Conservation (phyloP, 495 filamentous ascomycete genomes). For the Lichenothelia convexa region DNA sequence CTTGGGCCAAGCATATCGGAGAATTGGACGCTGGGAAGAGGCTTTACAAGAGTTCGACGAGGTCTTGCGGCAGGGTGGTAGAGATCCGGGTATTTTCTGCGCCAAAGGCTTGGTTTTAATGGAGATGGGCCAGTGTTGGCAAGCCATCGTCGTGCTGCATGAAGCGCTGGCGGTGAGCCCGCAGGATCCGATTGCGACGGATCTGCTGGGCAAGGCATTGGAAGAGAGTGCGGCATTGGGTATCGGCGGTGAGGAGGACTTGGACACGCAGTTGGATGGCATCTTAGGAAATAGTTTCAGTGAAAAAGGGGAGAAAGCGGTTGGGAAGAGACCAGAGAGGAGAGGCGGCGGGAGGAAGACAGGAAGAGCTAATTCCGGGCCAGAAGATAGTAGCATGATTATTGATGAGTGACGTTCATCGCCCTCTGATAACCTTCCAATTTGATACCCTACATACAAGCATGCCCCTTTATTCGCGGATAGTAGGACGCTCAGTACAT, state of each 20-base stretch:
- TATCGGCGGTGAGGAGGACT: neutral
- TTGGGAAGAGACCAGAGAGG: too few species aligned
- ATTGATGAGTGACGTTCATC: too few species aligned
- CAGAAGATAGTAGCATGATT: too few species aligned
- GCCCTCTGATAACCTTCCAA: too few species aligned
- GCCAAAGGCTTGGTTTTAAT: slow-evolving; percentile 37
- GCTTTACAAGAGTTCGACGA: slow-evolving; percentile 32
- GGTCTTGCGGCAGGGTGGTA: slow-evolving; percentile 52
- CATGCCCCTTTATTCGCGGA: too few species aligned
- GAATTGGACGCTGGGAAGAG: slow-evolving; percentile 38
- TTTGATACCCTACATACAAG: too few species aligned
- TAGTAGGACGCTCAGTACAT: too few species aligned
- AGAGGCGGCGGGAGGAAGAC: too few species aligned
- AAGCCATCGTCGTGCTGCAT: slow-evolving; percentile 23
- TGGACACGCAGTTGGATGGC: neutral
- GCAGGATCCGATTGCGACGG: slow-evolving; percentile 25
- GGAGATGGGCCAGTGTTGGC: slow-evolving; percentile 21
- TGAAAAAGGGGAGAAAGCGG: too few species aligned
- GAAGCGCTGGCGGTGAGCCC: slow-evolving; percentile 25
- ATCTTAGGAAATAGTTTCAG: too few species aligned
- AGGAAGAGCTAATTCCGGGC: too few species aligned
- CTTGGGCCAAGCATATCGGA: slow-evolving; percentile 69
- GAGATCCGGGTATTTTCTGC: slow-evolving; percentile 38
- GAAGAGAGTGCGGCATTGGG: slow-evolving; percentile 10
- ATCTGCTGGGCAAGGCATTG: slow-evolving; percentile 22